phyloP scores from a whole-genome alignment of 2,329 filamentous ascomycete species.

The Periconia digitata region DNA sequence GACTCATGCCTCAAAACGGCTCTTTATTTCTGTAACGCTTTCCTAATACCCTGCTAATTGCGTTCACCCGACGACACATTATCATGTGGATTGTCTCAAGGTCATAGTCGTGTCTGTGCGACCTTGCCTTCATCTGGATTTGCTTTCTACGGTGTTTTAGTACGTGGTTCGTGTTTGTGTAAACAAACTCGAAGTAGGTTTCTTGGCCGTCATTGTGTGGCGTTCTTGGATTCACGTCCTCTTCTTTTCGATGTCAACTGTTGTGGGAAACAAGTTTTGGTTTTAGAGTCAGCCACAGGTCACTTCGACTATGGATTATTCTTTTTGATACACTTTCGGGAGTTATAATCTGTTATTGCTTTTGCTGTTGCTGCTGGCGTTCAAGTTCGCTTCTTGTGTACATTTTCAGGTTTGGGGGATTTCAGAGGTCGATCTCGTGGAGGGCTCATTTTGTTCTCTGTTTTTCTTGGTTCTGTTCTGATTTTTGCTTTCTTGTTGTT shows the following conservation, averaged over 20 bases:
- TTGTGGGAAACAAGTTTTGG: not conserved
- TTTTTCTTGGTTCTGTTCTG: too few species aligned
- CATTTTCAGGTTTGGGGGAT: too few species aligned
- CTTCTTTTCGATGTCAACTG: not conserved
- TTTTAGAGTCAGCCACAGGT: not conserved
- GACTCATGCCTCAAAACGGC: conserved; percentile 27
- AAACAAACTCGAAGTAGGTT: not conserved
- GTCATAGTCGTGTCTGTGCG: not conserved
- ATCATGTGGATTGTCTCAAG: not conserved
- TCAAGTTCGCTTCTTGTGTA: too few species aligned
- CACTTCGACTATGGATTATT: not conserved
- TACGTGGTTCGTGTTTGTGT: not conserved
- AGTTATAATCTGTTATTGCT: too few species aligned
- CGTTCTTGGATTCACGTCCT: not conserved
- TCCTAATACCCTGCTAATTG: conserved; percentile 16
- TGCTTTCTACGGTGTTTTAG: not conserved
- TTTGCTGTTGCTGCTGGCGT: too few species aligned
- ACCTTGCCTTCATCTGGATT: not conserved
- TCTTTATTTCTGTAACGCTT: conserved; percentile 25
- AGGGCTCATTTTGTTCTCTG: too few species aligned
- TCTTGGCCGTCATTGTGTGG: not conserved
- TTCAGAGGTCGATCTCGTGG: too few species aligned
- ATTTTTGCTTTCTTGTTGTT: too few species aligned
- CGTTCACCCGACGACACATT: not conserved
- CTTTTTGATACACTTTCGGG: not conserved